phyloP scores from a whole-genome alignment of 2,329 filamentous ascomycete species.

The Macroventuria anomochaeta region DNA sequence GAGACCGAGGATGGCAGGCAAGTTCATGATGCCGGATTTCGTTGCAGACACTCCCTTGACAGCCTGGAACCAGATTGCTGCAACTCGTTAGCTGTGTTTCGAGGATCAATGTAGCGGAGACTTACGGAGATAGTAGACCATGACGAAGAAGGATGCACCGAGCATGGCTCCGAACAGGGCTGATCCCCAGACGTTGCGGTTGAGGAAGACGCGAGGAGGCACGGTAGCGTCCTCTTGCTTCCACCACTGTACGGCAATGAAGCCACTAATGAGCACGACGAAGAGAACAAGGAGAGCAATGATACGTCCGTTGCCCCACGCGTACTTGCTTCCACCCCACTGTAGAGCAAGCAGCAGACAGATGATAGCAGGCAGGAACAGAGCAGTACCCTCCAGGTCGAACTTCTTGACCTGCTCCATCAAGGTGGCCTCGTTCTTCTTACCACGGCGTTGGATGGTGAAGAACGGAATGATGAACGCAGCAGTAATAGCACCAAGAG shows the following conservation, averaged over 20 bases:
- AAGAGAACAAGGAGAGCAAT: slow-evolving; percentile 56
- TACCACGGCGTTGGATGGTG: slow-evolving; percentile 41
- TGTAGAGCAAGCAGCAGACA: slow-evolving; percentile 59
- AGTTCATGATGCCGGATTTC: slow-evolving; percentile 57
- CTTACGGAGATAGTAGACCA: slow-evolving; percentile 53
- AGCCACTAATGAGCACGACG: slow-evolving; percentile 51
- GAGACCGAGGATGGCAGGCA: slow-evolving; percentile 55
- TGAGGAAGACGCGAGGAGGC: slow-evolving; percentile 54
- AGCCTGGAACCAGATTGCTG: slow-evolving; percentile 58
- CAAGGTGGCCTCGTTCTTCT: slow-evolving; percentile 43
- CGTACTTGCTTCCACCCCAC: slow-evolving; percentile 58
- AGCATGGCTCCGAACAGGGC: slow-evolving; percentile 52
- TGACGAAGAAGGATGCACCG: slow-evolving; percentile 54
- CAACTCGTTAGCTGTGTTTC: slow-evolving; percentile 16
- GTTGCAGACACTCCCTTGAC: slow-evolving; percentile 56
- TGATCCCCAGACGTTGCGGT: slow-evolving; percentile 54
- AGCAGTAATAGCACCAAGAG: slow-evolving; percentile 56
- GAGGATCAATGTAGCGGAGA: background rate
- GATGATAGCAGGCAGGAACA: slow-evolving; percentile 56
- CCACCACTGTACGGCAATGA: slow-evolving; percentile 53
- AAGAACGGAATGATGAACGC: slow-evolving; percentile 52
- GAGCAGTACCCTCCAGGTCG: slow-evolving; percentile 53
- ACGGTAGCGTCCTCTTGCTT: slow-evolving; percentile 55
- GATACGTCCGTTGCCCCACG: slow-evolving; percentile 54
- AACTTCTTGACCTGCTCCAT: slow-evolving; percentile 53